Evolutionary conservation across 768 basidiomycete genomes (phyloP).

Genomic region (Lactarius trivialis): DNA sequence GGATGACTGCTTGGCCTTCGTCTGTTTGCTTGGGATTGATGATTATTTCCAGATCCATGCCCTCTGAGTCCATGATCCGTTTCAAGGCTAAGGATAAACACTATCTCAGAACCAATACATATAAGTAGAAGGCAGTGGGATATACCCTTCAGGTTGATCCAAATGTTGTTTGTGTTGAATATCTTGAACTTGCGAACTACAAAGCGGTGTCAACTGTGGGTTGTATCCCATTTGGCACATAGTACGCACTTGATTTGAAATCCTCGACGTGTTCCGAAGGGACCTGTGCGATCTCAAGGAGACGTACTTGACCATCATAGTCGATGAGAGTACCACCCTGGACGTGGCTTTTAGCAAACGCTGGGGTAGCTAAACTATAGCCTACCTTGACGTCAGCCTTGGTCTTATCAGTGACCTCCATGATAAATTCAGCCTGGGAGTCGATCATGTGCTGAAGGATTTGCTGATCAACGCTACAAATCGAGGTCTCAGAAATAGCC

Average conservation of each 20-base stretch:
- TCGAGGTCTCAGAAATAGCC: not conserved
- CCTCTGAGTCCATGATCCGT: constrained; percentile 79
- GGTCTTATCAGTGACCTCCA: constrained; percentile 97
- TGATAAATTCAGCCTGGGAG: constrained; percentile 76
- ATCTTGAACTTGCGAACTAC: constrained; percentile 87
- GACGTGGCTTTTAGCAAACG: constrained; percentile 1
- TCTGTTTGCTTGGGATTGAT: constrained; percentile 87
- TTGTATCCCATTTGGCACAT: not conserved
- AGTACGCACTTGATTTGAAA: constrained; percentile 65
- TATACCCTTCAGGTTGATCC: constrained; percentile 70
- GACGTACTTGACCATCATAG: constrained; percentile 80
- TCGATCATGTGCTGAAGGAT: constrained; percentile 87
- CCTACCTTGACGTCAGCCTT: constrained; percentile 67
- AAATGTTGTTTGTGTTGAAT: constrained; percentile 82
- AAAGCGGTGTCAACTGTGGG: constrained; percentile 4
- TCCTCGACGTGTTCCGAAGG: constrained; percentile 90
- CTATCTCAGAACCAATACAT: not conserved
- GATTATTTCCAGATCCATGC: constrained; percentile 91
- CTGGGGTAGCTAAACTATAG: not conserved
- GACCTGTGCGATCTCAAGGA: constrained; percentile 93
- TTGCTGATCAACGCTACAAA: constrained; percentile 31
- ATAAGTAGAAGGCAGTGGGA: not conserved
- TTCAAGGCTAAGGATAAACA: constrained; percentile 58
- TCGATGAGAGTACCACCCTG: constrained; percentile 85
- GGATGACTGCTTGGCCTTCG: constrained; percentile 80